These are phyloP conservation scores for Annona cherimola DNA, from an alignment of 164 flowering plant species.

Conservation along the genomic window DNA sequence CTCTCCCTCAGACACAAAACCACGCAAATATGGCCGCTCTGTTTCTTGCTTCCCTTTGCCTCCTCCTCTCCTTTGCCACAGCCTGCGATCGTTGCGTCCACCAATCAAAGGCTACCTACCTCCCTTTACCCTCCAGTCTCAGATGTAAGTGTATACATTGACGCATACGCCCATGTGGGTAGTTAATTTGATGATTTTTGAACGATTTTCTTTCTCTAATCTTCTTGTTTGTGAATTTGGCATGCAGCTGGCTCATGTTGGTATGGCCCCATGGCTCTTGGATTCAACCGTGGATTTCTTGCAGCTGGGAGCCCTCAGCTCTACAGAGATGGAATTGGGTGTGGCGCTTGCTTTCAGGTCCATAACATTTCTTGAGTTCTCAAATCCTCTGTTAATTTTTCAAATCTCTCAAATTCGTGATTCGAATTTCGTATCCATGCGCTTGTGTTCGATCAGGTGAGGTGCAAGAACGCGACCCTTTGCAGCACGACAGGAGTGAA, in stretches of 20 bases:
- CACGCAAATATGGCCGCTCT: constrained; percentile 27
- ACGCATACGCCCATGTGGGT: background rate
- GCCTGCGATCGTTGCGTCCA: constrained; percentile 84
- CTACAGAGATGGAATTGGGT: constrained; percentile 77
- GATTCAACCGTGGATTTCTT: constrained; percentile 47
- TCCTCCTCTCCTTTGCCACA: constrained; percentile 38
- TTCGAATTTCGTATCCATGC: background rate
- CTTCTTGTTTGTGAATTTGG: background rate
- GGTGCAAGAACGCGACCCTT: constrained; percentile 59
- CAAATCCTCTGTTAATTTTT: background rate
- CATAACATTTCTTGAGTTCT: background rate
- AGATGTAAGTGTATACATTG: constrained; percentile 33
- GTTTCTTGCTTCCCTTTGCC: constrained; percentile 29
- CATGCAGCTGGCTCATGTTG: constrained; percentile 86
- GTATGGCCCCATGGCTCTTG: constrained; percentile 67
- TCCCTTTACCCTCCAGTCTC: constrained; percentile 43
- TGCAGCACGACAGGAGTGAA: constrained; percentile 53
- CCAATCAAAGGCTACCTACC: constrained; percentile 58
- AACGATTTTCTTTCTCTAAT: background rate
- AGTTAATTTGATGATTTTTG: background rate
- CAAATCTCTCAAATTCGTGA: background rate
- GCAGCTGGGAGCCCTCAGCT: constrained; percentile 68
- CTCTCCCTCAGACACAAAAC: background rate
- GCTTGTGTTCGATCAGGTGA: constrained; percentile 36
- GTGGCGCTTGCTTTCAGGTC: constrained; percentile 90